Base-by-base conservation (phyloP, 345 rosid species). In the Camelina neglecta region DNA sequence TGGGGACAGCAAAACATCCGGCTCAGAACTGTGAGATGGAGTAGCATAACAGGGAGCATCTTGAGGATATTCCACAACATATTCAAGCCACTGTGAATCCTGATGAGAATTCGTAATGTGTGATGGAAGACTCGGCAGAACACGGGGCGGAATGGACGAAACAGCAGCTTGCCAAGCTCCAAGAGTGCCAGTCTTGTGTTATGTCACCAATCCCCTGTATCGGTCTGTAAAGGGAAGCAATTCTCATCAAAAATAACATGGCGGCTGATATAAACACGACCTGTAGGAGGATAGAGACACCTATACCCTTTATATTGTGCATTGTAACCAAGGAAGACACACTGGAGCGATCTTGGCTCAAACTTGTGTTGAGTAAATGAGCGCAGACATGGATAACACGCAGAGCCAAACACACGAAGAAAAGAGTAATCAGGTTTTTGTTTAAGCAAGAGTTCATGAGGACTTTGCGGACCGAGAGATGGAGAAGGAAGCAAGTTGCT, bases 81-180 rank as follows among this genome's bases (percentile, higher is more conserved):
- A 6, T 33, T 33, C 36, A 33, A 33, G 6, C 9, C 12, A 39
- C 0, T 10, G 4, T 0, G 44, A 39, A 1, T 39, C 44, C 0
- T 39, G 11, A 10, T 0, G 44, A 3, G 12, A 1, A 11, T 10
- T 39, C 0, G 44, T 39, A 4, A 39, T 10, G 4, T 39, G 2
- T 0, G 12, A 2, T 0, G 11, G 5, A 1, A 33, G 7, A 39
- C 4, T 10, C 0, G 44, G 44, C 13, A 39, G 0, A 0, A 9
- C 44, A 2, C 4, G 12, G 2, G 0, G 4, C 9, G 4, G 4
- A 0, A 0, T 9, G 0, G 12, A 39, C 1, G 4, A 3, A 39
- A 11, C 45, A 41, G 15, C 45, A 3, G 13, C 1, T 11, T 41
- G 45, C 45, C 13, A 11, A 11, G 45, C 45, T 3, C 45, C 45